Conservation (phyloP, 202 grass and related monocot species). For the Panicum hallii region DNA sequence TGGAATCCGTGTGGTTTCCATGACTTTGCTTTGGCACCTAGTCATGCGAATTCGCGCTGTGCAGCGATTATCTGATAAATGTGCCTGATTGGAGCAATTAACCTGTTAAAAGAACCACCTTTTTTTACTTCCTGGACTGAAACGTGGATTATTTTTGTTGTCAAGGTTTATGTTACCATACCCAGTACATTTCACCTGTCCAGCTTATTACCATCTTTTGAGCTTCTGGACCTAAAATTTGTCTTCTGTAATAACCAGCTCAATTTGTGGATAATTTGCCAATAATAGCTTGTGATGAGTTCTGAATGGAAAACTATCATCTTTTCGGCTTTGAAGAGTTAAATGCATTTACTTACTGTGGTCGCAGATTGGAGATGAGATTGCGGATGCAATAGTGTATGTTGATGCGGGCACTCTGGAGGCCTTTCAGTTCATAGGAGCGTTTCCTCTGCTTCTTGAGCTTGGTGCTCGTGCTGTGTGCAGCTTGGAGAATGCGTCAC, state of each 20-base stretch:
- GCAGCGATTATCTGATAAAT: background rate
- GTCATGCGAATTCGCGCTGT: background rate
- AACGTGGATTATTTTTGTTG: background rate
- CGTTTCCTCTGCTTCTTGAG: slow-evolving; percentile 76
- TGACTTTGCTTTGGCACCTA: background rate
- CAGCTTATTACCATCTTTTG: background rate
- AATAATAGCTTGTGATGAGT: background rate
- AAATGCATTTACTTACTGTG: slow-evolving; percentile 22
- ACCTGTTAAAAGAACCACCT: background rate
- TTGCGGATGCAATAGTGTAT: slow-evolving; percentile 69
- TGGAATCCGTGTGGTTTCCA: background rate
- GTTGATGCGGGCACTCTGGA: slow-evolving; percentile 76
- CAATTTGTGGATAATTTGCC: background rate
- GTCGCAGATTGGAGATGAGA: slow-evolving; percentile 76
- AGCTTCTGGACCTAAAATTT: background rate
- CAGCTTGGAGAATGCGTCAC: slow-evolving; percentile 75
- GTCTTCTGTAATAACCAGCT: background rate
- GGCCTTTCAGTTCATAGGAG: slow-evolving; percentile 82
- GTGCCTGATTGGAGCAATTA: background rate
- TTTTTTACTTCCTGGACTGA: slow-evolving; percentile 1
- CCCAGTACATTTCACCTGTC: background rate
- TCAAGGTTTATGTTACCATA: background rate
- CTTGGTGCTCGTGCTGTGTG: slow-evolving; percentile 74
- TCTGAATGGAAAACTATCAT: background rate
- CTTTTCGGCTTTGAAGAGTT: background rate